Conservation (phyloP, 2,329 filamentous ascomycete species). For the Dactylellina haptotyla region DNA sequence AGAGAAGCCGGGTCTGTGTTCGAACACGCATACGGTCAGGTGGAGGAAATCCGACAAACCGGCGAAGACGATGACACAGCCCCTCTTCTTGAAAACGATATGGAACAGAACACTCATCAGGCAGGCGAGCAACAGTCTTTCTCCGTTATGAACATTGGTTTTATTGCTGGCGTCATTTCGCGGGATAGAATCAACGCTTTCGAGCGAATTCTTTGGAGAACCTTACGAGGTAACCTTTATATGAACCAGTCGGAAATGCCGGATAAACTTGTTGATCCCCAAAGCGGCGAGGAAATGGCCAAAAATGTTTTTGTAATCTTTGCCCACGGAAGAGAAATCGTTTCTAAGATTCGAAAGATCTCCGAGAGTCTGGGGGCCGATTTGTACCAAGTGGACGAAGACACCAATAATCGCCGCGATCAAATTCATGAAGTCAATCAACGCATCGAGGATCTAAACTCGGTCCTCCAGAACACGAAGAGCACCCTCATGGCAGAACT, state of each 20-base stretch:
- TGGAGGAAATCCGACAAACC: slow-evolving; percentile 82
- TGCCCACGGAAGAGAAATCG: slow-evolving; percentile 96
- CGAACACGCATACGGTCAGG: slow-evolving; percentile 92
- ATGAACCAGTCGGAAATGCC: slow-evolving; percentile 99
- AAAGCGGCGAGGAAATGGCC: slow-evolving; percentile 88
- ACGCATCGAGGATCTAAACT: slow-evolving; percentile 87
- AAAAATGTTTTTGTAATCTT: slow-evolving; percentile 99
- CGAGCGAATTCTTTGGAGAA: slow-evolving; percentile 97
- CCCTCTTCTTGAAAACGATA: slow-evolving; percentile 82
- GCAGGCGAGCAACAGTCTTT: slow-evolving; percentile 77
- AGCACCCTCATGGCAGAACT: slow-evolving; percentile 91
- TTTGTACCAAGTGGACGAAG: slow-evolving; percentile 96
- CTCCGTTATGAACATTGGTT: slow-evolving; percentile 73
- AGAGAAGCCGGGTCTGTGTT: slow-evolving; percentile 98
- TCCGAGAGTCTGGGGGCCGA: slow-evolving; percentile 96
- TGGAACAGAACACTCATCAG: slow-evolving; percentile 90
- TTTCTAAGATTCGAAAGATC: slow-evolving; percentile 98
- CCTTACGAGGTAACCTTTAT: slow-evolving; percentile 95
- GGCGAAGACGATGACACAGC: slow-evolving; percentile 87
- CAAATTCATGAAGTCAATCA: slow-evolving; percentile 98
- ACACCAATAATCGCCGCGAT: slow-evolving; percentile 91
- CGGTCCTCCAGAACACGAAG: slow-evolving; percentile 94
- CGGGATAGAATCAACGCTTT: slow-evolving; percentile 93
- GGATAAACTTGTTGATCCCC: slow-evolving; percentile 88
- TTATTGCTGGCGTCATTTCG: slow-evolving; percentile 94